A percentile compares a stretch with the other conserved stretches of the same genome.
Evolutionary conservation across 257 asterid species (phyloP).

Genomic region (Dorcoceras hygrometricum): DNA sequence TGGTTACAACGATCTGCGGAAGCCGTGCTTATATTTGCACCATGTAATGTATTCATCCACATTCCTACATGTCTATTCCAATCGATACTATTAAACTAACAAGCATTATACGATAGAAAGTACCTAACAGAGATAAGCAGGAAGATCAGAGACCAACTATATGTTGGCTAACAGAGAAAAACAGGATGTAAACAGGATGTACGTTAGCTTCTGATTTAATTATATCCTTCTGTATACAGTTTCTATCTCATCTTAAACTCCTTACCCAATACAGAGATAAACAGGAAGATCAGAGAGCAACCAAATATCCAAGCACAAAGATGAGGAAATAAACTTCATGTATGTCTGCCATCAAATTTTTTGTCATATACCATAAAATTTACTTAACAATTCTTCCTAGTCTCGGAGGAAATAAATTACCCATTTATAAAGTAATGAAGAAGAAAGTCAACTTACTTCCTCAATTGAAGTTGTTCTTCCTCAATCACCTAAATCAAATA

Average conservation of each 20-base stretch:
- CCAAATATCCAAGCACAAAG: not conserved
- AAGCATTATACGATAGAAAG: not conserved
- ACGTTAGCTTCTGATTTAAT: conserved; percentile 6
- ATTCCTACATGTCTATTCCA: not conserved
- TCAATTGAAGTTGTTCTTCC: conserved; percentile 83
- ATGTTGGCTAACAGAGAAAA: too few species aligned
- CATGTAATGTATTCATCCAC: not conserved
- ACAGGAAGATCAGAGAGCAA: not conserved
- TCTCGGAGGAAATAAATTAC: not conserved
- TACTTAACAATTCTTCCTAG: not conserved
- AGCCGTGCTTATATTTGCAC: not conserved
- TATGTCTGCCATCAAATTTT: not conserved
- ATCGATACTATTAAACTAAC: too few species aligned
- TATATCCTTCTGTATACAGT: not conserved
- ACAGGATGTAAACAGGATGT: too few species aligned
- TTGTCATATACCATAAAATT: conserved; percentile 5
- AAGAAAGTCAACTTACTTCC: conserved; percentile 58
- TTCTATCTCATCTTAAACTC: not conserved
- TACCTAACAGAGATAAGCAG: not conserved
- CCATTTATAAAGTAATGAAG: too few species aligned
- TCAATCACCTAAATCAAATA: conserved; percentile 56
- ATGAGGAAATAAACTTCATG: not conserved
- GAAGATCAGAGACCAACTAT: too few species aligned
- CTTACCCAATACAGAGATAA: conserved; percentile 2
- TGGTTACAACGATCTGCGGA: not conserved